These are phyloP conservation scores for Pneumocystis jirovecii DNA, from an alignment of 1,139 yeast species.

Conservation along the genomic window DNA sequence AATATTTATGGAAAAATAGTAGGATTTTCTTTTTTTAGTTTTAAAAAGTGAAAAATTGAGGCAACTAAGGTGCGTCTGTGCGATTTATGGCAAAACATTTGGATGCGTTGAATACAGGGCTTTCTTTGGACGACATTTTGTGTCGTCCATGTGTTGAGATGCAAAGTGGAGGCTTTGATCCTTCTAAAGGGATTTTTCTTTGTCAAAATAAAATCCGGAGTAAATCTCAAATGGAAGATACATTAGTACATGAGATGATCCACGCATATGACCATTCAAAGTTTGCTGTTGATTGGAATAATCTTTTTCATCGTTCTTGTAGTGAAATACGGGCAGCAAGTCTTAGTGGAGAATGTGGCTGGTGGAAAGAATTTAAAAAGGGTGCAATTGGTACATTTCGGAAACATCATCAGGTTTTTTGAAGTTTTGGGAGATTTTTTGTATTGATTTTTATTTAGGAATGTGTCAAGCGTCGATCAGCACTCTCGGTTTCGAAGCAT, in stretches of 20 bases:
- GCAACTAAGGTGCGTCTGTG: slow-evolving; percentile 53
- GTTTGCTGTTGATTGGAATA: slow-evolving; percentile 69
- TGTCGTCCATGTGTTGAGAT: slow-evolving; percentile 79
- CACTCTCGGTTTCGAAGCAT: slow-evolving; percentile 67
- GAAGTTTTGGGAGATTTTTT: background rate
- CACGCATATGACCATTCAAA: slow-evolving; percentile 87
- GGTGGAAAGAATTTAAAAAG: slow-evolving; percentile 55
- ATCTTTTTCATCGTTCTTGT: slow-evolving; percentile 89
- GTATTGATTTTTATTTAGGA: slow-evolving; percentile 11
- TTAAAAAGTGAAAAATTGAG: background rate
- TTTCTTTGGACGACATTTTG: slow-evolving; percentile 37
- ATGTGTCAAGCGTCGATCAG: slow-evolving; percentile 81
- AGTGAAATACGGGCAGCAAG: slow-evolving; percentile 78
- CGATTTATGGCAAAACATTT: slow-evolving; percentile 79
- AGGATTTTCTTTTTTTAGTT: background rate
- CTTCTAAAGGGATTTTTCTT: slow-evolving; percentile 67
- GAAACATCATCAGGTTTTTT: slow-evolving; percentile 57
- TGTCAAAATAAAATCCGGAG: slow-evolving; percentile 74
- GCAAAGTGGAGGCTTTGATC: slow-evolving; percentile 89
- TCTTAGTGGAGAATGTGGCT: slow-evolving; percentile 87
- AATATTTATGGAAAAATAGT: slow-evolving; percentile 57
- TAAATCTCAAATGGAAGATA: slow-evolving; percentile 78
- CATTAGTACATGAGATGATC: slow-evolving; percentile 78
- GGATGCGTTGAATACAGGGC: slow-evolving; percentile 48
- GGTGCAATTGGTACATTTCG: slow-evolving; percentile 46